These are phyloP conservation scores for Yarrowia yakushimensis DNA, from an alignment of 805 yeast genomes.

Conservation along the genomic window DNA sequence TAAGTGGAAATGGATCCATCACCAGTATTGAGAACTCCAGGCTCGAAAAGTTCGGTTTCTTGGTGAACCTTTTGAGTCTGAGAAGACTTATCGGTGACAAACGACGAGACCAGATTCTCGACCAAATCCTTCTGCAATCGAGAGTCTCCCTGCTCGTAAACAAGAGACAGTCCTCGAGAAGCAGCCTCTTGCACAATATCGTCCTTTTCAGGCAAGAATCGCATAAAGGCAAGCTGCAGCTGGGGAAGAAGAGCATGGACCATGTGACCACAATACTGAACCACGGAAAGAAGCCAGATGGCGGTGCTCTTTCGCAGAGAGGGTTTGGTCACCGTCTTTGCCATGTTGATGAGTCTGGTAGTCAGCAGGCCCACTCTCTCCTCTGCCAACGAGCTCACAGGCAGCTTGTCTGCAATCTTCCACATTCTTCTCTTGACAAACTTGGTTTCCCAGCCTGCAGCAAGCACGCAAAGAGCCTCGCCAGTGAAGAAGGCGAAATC, in stretches of 20 bases:
- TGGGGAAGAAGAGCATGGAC: constrained; percentile 47
- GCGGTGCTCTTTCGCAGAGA: constrained; percentile 70
- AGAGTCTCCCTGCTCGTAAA: constrained; percentile 71
- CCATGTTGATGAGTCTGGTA: constrained; percentile 48
- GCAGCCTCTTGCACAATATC: constrained; percentile 92
- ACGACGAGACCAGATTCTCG: constrained; percentile 66
- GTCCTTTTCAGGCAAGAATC: constrained; percentile 73
- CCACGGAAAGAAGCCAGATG: constrained; percentile 78
- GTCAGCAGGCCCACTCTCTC: constrained; percentile 40
- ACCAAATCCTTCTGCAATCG: constrained; percentile 70
- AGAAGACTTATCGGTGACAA: constrained; percentile 61
- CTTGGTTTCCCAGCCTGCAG: constrained; percentile 72
- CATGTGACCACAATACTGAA: constrained; percentile 64
- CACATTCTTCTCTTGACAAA: constrained; percentile 50
- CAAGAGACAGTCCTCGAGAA: constrained; percentile 76
- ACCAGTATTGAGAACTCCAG: constrained; percentile 72
- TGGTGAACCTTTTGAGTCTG: constrained; percentile 51
- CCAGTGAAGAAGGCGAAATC: constrained; percentile 78
- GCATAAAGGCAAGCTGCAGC: constrained; percentile 73
- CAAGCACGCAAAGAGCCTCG: constrained; percentile 70
- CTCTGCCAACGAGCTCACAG: not conserved
- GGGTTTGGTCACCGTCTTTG: constrained; percentile 63
- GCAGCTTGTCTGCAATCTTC: constrained; percentile 34
- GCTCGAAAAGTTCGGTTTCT: constrained; percentile 82
- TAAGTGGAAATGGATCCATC: constrained; percentile 89